Conservation (phyloP, 2,329 filamentous ascomycete genomes). For the Paracamarosporium sp. region DNA sequence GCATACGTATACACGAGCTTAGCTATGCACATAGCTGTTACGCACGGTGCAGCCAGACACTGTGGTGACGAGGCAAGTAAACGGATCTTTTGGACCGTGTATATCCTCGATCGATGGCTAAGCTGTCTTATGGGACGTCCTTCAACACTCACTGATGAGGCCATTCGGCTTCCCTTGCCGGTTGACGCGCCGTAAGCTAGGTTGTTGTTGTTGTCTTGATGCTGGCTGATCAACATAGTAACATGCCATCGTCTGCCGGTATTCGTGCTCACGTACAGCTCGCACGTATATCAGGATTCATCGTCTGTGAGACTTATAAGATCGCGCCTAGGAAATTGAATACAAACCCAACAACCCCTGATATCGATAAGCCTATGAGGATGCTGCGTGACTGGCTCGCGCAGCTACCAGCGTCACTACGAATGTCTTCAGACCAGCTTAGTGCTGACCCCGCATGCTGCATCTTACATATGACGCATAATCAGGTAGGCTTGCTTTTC, state of each 20-base stretch:
- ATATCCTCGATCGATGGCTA: constrained; percentile 36
- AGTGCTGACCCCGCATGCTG: constrained; percentile 28
- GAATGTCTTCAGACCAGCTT: constrained; percentile 11
- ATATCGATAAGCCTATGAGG: constrained; percentile 25
- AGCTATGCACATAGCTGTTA: constrained; percentile 33
- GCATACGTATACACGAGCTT: constrained; percentile 35
- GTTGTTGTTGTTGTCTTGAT: not conserved
- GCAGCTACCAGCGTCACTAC: constrained; percentile 22
- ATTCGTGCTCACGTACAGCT: constrained; percentile 32
- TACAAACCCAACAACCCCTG: constrained; percentile 10
- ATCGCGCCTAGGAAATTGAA: constrained; percentile 24
- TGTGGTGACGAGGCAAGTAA: constrained; percentile 26
- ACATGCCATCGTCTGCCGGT: constrained; percentile 28
- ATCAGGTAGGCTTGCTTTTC: constrained; percentile 18
- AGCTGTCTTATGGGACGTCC: constrained; percentile 35
- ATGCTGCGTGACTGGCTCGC: constrained; percentile 28
- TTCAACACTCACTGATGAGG: constrained; percentile 31
- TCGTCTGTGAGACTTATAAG: constrained; percentile 35
- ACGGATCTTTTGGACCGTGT: constrained; percentile 32
- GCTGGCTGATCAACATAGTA: constrained; percentile 16
- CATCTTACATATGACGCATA: constrained; percentile 31
- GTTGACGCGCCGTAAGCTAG: constrained; percentile 25
- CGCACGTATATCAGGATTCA: constrained; percentile 28
- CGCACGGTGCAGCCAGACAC: constrained; percentile 30
- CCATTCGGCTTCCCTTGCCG: constrained; percentile 31